phyloP scores from a whole-genome alignment of 768 basidiomycete genomes.

The Pulveroboletus sp. region DNA sequence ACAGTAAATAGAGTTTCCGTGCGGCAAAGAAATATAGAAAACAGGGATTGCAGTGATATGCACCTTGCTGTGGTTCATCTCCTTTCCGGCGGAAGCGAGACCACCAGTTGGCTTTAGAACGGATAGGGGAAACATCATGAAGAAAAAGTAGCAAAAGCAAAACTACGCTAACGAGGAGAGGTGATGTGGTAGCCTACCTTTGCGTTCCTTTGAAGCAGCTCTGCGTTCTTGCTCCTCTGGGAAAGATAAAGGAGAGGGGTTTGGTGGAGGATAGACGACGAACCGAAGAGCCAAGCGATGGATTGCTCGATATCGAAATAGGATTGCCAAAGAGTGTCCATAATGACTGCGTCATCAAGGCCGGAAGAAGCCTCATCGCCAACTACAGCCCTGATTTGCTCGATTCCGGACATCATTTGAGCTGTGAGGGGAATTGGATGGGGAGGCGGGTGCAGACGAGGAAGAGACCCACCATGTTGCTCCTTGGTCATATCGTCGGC shows the following conservation, averaged over 20 bases:
- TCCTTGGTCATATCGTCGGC: conserved; percentile 80
- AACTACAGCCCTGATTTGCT: conserved; percentile 61
- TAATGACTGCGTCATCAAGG: conserved; percentile 69
- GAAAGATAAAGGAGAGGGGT: background rate
- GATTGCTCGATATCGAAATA: conserved; percentile 83
- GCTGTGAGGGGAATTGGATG: conserved; percentile 34
- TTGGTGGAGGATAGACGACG: conserved; percentile 22
- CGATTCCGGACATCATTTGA: conserved; percentile 67
- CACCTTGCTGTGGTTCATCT: conserved; percentile 52
- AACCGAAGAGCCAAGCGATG: conserved; percentile 70
- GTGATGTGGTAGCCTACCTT: conserved; percentile 63
- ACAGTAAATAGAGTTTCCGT: conserved; percentile 18
- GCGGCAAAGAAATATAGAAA: conserved; percentile 18
- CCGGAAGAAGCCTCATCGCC: conserved; percentile 63
- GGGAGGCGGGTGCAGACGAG: background rate
- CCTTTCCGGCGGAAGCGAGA: conserved; percentile 32
- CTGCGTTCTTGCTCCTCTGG: conserved; percentile 68
- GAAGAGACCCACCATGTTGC: conserved; percentile 57
- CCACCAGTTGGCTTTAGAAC: conserved; percentile 33
- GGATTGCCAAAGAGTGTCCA: conserved; percentile 79
- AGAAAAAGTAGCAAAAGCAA: conserved; percentile 31
- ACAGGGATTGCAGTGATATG: conserved; percentile 36
- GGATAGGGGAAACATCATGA: conserved; percentile 27
- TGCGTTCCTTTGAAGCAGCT: conserved; percentile 62
- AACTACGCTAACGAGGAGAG: conserved; percentile 30